Base-by-base conservation (phyloP, 371 early-diverging fungal genomes). In the Apophysomyces sp. region DNA sequence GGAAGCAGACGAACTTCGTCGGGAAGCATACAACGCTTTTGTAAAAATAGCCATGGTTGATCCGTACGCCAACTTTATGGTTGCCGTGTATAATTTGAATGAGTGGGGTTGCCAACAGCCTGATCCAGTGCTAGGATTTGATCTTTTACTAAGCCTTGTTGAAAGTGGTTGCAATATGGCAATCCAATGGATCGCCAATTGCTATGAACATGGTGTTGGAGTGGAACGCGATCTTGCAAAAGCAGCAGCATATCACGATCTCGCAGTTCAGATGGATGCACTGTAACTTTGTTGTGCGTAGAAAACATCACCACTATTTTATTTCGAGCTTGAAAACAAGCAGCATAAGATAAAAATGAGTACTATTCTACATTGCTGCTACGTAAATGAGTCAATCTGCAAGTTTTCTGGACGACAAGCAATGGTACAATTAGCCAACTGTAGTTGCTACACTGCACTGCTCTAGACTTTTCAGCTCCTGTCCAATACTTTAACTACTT, bases 161-260 rank as follows among this genome's bases (percentile, higher is more conserved):
- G 30, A 40, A 37, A 41, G 55, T 13, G 67, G 65, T 15, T 54
- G 52, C 13, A 51, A 30, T 27, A 53, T 61, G 24, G 66, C 60
- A 6, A 41, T 64, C 18, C 30, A 49, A 2, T 56, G 58, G 16
- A 61, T 71, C 1, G 71, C 71, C 8, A 56, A 55, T 27, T 71
- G 71, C 52, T 71, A 71, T 49, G 71, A 66, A 34, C 16, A 61
- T 2, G 71, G 67, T 2, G 39, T 64, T 34, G 71, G 67, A 21
- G 63, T 62, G 11, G 58, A 60, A 0, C 49, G 58, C 34, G 61
- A 67, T 39, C 24, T 27, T 15, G 31, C 31, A 8, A 13, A 58
- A 39, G 67, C 71, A 1, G 58, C 58, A 15, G 31, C 11, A 37
- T 37, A 13, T 37, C 37, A n/a, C 15, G 37, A 37, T 13, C 37